These are phyloP conservation scores for Hypomontagnella monticulosa DNA, from an alignment of 495 filamentous ascomycete species.

Conservation along the genomic window DNA sequence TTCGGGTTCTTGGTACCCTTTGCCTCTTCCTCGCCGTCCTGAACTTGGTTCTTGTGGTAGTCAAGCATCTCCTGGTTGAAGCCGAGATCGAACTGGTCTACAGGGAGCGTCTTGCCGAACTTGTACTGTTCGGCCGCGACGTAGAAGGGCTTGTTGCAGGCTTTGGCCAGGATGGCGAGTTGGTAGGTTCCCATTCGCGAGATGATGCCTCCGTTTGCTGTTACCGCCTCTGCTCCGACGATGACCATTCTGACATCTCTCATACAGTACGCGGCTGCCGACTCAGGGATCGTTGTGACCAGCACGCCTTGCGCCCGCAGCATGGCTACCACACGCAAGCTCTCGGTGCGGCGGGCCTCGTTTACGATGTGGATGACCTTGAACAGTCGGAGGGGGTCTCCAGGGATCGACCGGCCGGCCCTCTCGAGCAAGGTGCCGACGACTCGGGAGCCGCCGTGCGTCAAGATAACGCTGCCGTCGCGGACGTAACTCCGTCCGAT, in stretches of 20 bases:
- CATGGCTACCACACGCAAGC: slow-evolving; percentile 61
- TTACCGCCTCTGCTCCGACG: slow-evolving; percentile 92
- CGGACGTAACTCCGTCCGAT: slow-evolving; percentile 80
- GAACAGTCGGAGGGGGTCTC: slow-evolving; percentile 71
- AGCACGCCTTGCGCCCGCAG: slow-evolving; percentile 78
- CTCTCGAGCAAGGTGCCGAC: slow-evolving; percentile 78
- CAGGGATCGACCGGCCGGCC: slow-evolving; percentile 69
- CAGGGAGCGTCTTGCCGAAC: slow-evolving; percentile 79
- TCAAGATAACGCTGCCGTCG: slow-evolving; percentile 81
- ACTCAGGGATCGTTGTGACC: slow-evolving; percentile 83
- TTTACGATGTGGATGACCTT: slow-evolving; percentile 82
- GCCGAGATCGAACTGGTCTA: slow-evolving; percentile 80
- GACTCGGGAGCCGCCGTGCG: slow-evolving; percentile 86
- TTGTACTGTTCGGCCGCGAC: slow-evolving; percentile 96
- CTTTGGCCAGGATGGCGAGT: slow-evolving; percentile 82
- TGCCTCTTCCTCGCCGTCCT: slow-evolving; percentile 42
- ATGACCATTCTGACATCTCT: slow-evolving; percentile 82
- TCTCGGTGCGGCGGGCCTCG: slow-evolving; percentile 59
- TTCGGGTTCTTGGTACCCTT: slow-evolving; percentile 41
- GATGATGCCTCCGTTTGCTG: slow-evolving; percentile 93
- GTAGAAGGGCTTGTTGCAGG: slow-evolving; percentile 82
- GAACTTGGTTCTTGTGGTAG: slow-evolving; percentile 42
- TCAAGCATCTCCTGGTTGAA: slow-evolving; percentile 43
- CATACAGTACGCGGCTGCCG: slow-evolving; percentile 86
- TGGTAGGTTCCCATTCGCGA: slow-evolving; percentile 91